Conservation (phyloP, 768 basidiomycete genomes). For the Cantharellus anzutake region DNA sequence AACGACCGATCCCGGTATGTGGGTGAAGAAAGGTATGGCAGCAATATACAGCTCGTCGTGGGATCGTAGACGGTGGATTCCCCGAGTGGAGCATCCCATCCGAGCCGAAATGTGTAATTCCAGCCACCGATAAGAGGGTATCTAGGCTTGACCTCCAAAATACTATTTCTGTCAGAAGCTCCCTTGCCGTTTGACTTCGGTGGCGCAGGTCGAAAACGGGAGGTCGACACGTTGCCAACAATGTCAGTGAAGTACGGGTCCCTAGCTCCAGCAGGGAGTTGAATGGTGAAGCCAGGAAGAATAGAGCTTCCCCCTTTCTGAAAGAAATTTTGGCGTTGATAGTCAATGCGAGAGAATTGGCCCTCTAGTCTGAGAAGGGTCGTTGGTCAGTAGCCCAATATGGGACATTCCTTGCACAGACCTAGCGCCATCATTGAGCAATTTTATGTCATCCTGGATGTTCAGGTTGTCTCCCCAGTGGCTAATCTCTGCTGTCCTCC, state of each 20-base stretch:
- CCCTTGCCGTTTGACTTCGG: conserved; percentile 17
- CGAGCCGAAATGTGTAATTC: conserved; percentile 91
- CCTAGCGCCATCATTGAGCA: conserved; percentile 85
- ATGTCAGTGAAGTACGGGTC: conserved; percentile 79
- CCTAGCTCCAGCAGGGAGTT: conserved; percentile 66
- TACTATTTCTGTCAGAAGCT: conserved; percentile 22
- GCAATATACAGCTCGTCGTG: conserved; percentile 44
- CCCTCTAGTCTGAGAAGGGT: conserved; percentile 56
- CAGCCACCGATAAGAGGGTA: conserved; percentile 92
- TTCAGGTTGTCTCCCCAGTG: conserved; percentile 96
- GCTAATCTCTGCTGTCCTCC: conserved; percentile 73
- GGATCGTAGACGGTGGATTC: conserved; percentile 50
- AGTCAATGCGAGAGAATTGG: conserved; percentile 80
- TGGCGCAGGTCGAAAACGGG: conserved; percentile 53
- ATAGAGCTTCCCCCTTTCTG: conserved; percentile 49
- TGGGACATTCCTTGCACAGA: conserved; percentile 25
- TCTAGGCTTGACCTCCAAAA: conserved; percentile 70
- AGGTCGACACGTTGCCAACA: conserved; percentile 94
- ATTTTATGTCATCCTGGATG: conserved; percentile 66
- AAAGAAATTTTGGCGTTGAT: conserved; percentile 55
- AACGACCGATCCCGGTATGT: conserved; percentile 60
- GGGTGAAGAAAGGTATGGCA: conserved; percentile 71
- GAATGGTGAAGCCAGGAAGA: conserved; percentile 51
- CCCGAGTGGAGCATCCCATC: conserved; percentile 78
- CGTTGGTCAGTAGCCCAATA: neutral